Base-by-base conservation (phyloP, 140 eudicot species). In the Flaveria floridana region DNA sequence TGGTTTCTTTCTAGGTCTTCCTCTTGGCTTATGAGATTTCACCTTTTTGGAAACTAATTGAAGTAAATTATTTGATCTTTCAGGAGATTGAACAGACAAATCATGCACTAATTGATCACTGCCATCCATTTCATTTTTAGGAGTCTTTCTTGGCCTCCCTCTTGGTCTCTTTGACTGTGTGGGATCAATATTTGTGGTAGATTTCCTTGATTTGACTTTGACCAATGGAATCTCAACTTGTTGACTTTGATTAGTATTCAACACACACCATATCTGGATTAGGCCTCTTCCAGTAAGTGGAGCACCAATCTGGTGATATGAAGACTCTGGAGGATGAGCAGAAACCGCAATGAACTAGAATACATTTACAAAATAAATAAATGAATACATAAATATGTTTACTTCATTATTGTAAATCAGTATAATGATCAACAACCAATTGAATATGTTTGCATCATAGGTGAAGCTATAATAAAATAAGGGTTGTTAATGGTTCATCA, bases 311-410 rank as follows among this genome's bases (percentile, higher is more conserved):
- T 84, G 89, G 95, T 95, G 92, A 82, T 95, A 91, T 44, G 95
- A 76, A 66, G 99, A 95, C 37, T 89, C 95, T 75, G 99, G 95
- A 75, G 99, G 97, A 82, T 95, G 99, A 75, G 97, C 90, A 82
- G 99, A 93, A 85, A 95, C 92, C 37, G 95, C 99, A 57, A 95
- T 66, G 70, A 88, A 95, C 99, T 95, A 71, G 20, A 63, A 77
- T 63, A 26, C 15, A 65, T 70, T 25, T 65, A 47, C 71, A 61
- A 57, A 21, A 51, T 0, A 53, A 65, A 37, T 65, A 65, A 41
- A 65, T 34, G 15, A 58, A 58, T 14, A 58, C 12, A 25, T 58
- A 73, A 2, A 64, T 67, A 79, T 41, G 65, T 42, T 8, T 76
- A 48, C 42, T 76, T 42, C 21, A 7, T 42, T 14, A 16, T 63